Base-by-base conservation (phyloP, 441 rosid genomes). In the Gossypium armourianum region DNA sequence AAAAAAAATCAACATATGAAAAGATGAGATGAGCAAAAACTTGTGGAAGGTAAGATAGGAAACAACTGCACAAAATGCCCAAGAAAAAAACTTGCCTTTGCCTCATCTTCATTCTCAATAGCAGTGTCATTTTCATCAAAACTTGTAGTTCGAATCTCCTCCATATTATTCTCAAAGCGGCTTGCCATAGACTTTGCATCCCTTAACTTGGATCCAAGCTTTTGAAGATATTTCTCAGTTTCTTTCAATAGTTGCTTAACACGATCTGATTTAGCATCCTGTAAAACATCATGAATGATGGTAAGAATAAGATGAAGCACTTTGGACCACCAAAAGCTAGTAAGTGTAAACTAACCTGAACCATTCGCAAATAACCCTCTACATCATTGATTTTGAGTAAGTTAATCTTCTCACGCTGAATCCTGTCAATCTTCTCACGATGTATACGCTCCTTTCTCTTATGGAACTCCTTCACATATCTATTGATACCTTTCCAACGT, bases 211-310 rank as follows among this genome's bases (percentile, higher is more conserved):
- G 93, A 84, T 26, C 98, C 98, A 79, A 92, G 87, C 81, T 90
- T 90, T 74, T 86, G 90, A 74, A 92, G 96, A 81, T 92, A 92
- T 72, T 90, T 92, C 84, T 92, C 98, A 5, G 98, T 92, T 84
- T 90, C 98, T 79, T 86, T 90, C 74, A 92, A 85, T 59, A 92
- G 78, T 77, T 92, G 93, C 85, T 85, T 92, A 17, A 92, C 98
- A 74, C 98, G 95, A 72, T 92, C 98, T 61, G 98, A 92, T 79
- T 92, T 92, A 58, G 95, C 96, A 86, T 92, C 98, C 98, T 92
- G 72, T 3, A 68, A 4, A 59, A 78, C 52, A 64, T 67, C 71
- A 75, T 50, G 58, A 56, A 26, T 67, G 56, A 68, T 20, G 29
- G 58, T 63, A 49, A 75, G 66, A 70, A 62, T 67, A 72, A 55